These are phyloP conservation scores for Solanum aculeatissimum DNA, from an alignment of 305 asterid genomes.

Conservation along the genomic window DNA sequence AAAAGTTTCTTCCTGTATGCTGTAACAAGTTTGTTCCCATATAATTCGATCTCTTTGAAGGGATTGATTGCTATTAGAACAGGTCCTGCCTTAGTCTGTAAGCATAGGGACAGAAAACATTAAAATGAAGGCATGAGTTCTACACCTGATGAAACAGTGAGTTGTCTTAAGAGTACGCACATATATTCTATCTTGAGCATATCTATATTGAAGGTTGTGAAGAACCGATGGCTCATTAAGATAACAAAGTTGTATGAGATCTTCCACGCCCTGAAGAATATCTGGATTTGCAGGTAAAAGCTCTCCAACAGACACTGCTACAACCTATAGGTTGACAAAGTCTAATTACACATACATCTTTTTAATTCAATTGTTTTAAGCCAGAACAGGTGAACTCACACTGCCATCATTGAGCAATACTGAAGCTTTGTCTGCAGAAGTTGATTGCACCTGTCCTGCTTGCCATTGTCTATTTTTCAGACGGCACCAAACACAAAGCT, in stretches of 20 bases:
- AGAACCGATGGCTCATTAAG: conserved; percentile 91
- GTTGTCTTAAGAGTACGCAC: conserved; percentile 28
- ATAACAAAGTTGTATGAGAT: conserved; percentile 83
- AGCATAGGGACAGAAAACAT: neutral
- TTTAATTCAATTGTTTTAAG: neutral
- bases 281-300: conserved; percentile 92
- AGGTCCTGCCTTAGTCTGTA: conserved; percentile 89
- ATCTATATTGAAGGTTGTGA: conserved; percentile 72
- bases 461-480: conserved; percentile 45
- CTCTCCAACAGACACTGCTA: conserved; percentile 41
- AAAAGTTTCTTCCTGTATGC: conserved; percentile 57
- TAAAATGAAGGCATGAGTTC: neutral
- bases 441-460: conserved; percentile 56
- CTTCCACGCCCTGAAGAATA: conserved; percentile 80
- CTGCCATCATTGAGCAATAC: conserved; percentile 55
- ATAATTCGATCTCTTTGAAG: conserved; percentile 57
- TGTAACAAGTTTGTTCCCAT: conserved; percentile 48
- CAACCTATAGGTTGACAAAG: conserved; percentile 36
- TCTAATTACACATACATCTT: conserved; percentile 3
- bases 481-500: conserved; percentile 65
- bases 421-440: conserved; percentile 56
- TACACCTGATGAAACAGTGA: neutral
- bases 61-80: conserved; percentile 86
- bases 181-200: conserved; percentile 52
- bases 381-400: conserved; percentile 35